phyloP scores from a whole-genome alignment of 805 yeast species.

The Candida sithepensis region DNA sequence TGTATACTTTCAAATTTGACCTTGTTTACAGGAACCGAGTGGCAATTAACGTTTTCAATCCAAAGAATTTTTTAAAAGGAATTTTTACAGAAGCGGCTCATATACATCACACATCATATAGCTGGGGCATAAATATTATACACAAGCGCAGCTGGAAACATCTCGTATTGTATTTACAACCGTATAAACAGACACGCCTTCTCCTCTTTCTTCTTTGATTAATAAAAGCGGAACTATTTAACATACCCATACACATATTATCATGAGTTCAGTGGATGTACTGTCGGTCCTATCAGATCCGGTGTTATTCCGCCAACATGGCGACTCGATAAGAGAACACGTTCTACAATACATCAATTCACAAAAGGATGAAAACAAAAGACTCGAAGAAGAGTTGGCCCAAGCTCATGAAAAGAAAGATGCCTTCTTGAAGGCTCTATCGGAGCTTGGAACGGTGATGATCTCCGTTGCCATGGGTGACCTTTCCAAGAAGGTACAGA shows the following conservation, averaged over 20 bases:
- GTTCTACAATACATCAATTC: conserved; percentile 11
- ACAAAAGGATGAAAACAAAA: conserved; percentile 15
- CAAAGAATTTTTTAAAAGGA: too few relatives aligned
- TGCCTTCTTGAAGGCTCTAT: conserved; percentile 67
- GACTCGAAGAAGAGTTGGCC: conserved; percentile 13
- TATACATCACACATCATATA: too few relatives aligned
- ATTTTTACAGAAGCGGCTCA: too few relatives aligned
- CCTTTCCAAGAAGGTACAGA: conserved; percentile 71
- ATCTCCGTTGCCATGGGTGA: conserved; percentile 90
- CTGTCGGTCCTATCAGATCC: conserved; percentile 23
- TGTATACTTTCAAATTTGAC: too few relatives aligned
- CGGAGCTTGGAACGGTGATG: conserved; percentile 82
- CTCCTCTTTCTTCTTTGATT: background rate
- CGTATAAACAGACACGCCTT: background rate
- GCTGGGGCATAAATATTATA: too few relatives aligned
- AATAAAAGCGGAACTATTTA: background rate
- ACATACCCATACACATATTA: background rate
- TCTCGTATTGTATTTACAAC: too few relatives aligned
- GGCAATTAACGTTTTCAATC: too few relatives aligned
- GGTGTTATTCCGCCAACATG: conserved; percentile 18
- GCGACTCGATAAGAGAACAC: conserved; percentile 16
- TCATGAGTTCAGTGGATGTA: conserved; percentile 9
- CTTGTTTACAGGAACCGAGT: too few relatives aligned
- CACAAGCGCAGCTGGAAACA: too few relatives aligned
- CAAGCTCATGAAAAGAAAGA: conserved; percentile 46